A percentile compares a stretch with the other conserved stretches of the same genome.
These are phyloP conservation scores for Xylaria sp. DNA, from an alignment of 2,329 filamentous ascomycete genomes.

Conservation along the genomic window DNA sequence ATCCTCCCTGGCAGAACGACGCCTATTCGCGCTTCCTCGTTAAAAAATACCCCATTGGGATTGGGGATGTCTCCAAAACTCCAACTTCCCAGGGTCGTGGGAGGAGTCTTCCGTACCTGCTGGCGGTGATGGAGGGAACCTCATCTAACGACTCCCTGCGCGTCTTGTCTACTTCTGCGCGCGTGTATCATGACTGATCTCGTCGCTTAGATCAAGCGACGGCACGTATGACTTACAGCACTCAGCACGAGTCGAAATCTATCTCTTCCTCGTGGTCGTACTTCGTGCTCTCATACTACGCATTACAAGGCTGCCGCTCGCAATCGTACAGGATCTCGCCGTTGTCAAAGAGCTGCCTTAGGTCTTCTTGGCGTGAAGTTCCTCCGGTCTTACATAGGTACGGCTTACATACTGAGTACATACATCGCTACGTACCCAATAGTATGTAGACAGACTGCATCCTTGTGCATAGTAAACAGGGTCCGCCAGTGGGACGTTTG, in stretches of 20 bases:
- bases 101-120: constrained; percentile 5
- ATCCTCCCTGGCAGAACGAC: constrained; percentile 7
- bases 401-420: not conserved
- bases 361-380: constrained; percentile 17
- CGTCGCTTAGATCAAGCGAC: not conserved
- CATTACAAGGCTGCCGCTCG: not conserved
- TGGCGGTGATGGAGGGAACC: no score
- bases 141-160: no score
- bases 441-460: constrained; percentile 4
- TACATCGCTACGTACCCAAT: not conserved
- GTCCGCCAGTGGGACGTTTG: constrained; percentile 9
- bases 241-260: not conserved
- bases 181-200: not conserved
- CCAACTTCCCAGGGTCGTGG: constrained; percentile 3
- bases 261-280: not conserved
- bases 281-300: not conserved
- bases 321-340: not conserved
- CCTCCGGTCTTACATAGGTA: constrained; percentile 19
- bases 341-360: not conserved
- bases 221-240: not conserved
- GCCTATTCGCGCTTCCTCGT: constrained; percentile 10
- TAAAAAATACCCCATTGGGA: constrained; percentile 18
- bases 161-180: no score
- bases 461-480: constrained; percentile 1
- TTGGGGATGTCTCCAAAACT: constrained; percentile 6